Evolutionary conservation across 768 basidiomycete species (phyloP), one percentile per base, ranked within the genome.

Genomic region (Phaeotremella skinneri): DNA sequence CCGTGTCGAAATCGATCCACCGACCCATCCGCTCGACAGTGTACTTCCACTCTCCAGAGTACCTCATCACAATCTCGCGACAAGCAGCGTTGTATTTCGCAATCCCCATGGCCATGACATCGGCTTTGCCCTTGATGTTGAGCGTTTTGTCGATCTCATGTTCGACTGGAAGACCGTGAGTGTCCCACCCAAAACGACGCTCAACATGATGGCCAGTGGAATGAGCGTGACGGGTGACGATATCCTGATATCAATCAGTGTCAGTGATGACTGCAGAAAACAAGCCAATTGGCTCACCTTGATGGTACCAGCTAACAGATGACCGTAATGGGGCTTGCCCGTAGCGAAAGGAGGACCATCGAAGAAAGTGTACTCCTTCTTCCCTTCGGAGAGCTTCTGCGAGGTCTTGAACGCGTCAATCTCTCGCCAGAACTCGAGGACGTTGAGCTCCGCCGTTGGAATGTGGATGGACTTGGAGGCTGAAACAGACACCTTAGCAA

Each of bases 1-100:
- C 96, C 68, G 97, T 90, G 78, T 99, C 96, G 69, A 99, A 99
- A 79, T 99, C 96, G 79, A 99, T 98, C 96, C 96, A 99, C 63
- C 96, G 86, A 31, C 94, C 96, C 88, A 98, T 93, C 63, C 96
- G 85, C 78, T 96, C 93, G 54, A 99, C 94, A 3, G 93, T 98
- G 32, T 80, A 73, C 49, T 92, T 86, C 96, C 96, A 99, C 74
- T 98, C 93, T 5, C 84, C 83, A 1, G 93, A 83, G 76, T 98
- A 98, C 50, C 91, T 84, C 93, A 99, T 97, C 69, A 98, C 94
- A 75, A 98, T 98, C 60, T 85, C 84, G 31, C 94, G 85, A 73
- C 96, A 99, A 76, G 97, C 92, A 4, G 84, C 91, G 77, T 99
- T 99, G 83, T 99, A 99, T 69, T 88, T 89, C 79, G 88, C 90